Evolutionary conservation across 2,329 filamentous ascomycete genomes (phyloP).

Genomic region (Aspergillus aculeatinus): DNA sequence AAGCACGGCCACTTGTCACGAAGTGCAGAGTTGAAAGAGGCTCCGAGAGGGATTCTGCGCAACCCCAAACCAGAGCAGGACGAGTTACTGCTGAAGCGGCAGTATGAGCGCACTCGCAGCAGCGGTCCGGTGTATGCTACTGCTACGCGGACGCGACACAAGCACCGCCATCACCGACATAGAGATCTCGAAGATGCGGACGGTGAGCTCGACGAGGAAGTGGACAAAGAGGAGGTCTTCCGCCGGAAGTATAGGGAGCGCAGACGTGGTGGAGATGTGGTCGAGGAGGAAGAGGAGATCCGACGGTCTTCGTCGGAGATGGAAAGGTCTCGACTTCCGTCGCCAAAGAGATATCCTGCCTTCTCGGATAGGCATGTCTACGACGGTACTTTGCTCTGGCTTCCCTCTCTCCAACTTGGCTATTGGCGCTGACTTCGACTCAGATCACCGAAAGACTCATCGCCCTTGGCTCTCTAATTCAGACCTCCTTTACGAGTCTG

Average conservation of each 20-base stretch:
- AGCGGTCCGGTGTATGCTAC: constrained; percentile 7
- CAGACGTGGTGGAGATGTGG: constrained; percentile 20
- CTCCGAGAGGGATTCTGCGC: constrained; percentile 1
- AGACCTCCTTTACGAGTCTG: constrained; percentile 53
- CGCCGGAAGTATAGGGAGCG: constrained; percentile 30
- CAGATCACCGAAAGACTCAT: background rate
- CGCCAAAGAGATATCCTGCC: constrained; percentile 8
- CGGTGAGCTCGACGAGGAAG: constrained; percentile 21
- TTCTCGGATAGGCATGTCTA: constrained; percentile 3
- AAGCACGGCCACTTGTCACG: constrained; percentile 3
- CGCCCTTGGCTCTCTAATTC: constrained; percentile 13
- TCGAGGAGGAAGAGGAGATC: constrained; percentile 45
- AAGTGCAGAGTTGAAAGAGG: constrained; percentile 10
- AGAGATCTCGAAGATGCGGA: constrained; percentile 13
- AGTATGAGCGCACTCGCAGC: constrained; percentile 9
- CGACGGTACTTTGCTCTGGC: background rate
- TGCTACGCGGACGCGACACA: constrained; percentile 11
- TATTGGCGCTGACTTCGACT: background rate
- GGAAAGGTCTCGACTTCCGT: constrained; percentile 37
- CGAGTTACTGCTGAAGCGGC: constrained; percentile 5
- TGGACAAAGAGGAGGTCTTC: constrained; percentile 32
- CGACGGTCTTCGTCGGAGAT: constrained; percentile 30
- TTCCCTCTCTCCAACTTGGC: background rate
- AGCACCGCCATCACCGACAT: constrained; percentile 15
- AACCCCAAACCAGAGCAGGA: constrained; percentile 10